A percentile compares a stretch with the other conserved stretches of the same genome.
Conservation (phyloP, 495 filamentous ascomycete species). For the Hyphodiscus hymeniophilus region DNA sequence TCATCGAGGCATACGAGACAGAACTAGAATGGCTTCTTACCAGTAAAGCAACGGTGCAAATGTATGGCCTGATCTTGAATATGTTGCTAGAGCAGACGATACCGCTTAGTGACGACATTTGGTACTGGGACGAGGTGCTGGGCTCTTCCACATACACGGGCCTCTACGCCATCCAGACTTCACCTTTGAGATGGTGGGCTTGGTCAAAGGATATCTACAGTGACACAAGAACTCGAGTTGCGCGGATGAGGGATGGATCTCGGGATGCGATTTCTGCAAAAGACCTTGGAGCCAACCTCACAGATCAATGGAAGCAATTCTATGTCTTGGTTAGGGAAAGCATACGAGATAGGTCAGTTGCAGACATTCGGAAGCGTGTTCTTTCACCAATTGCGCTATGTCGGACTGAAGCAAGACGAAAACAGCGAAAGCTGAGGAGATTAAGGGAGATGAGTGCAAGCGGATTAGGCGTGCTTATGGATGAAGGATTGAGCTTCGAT, state of each 20-base stretch:
- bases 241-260: conserved; percentile 23
- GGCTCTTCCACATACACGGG: conserved; percentile 61
- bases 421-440: conserved; percentile 55
- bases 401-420: conserved; percentile 60
- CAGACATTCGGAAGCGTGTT: conserved; percentile 50
- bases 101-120: conserved; percentile 73
- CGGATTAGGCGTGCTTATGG: conserved; percentile 77
- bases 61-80: conserved; percentile 68
- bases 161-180: conserved; percentile 75
- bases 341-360: conserved; percentile 52
- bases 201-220: conserved; percentile 55
- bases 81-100: conserved; percentile 71
- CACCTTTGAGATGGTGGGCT: conserved; percentile 59
- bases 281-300: conserved; percentile 23
- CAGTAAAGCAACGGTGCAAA: conserved; percentile 78
- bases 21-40: conserved; percentile 84
- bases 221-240: conserved; percentile 43
- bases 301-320: conserved; percentile 62
- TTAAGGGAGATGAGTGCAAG: conserved; percentile 74
- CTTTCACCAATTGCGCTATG: conserved; percentile 63
- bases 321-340: conserved; percentile 71
- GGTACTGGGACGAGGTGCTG: conserved; percentile 86
- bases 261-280: conserved; percentile 8
- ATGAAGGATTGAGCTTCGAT: conserved; percentile 64
- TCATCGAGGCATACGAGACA: conserved; percentile 43